Percentiles rank a stretch among this genome's conserved stretches.
Evolutionary conservation across 441 rosid species (phyloP).

Genomic region (Erysimum pusillum): DNA sequence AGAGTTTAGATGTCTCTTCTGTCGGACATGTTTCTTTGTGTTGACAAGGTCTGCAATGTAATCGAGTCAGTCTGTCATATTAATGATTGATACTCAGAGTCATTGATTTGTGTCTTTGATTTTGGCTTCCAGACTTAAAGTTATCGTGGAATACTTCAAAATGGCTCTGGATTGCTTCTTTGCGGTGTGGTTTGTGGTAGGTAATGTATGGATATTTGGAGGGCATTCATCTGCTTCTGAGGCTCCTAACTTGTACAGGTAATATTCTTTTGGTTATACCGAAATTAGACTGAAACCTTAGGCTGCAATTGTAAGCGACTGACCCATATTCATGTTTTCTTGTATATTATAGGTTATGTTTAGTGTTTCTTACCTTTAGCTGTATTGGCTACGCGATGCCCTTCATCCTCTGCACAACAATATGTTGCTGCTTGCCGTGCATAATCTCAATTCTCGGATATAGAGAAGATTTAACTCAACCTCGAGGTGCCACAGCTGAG

Average conservation of each 20-base stretch:
- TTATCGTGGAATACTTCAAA: constrained; percentile 88
- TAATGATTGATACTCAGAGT: constrained; percentile 10
- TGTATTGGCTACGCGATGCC: constrained; percentile 99
- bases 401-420: constrained; percentile 93
- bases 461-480: constrained; percentile 87
- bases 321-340: not conserved
- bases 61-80: not conserved
- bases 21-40: not conserved
- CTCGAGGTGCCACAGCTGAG: constrained; percentile 93
- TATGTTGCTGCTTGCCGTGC: constrained; percentile 97
- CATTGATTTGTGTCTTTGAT: constrained; percentile 26
- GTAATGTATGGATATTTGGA: constrained; percentile 98
- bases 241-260: constrained; percentile 99
- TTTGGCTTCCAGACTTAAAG: constrained; percentile 70
- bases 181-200: constrained; percentile 99
- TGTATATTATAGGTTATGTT: constrained; percentile 78
- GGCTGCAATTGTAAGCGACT: constrained; percentile 18
- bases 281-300: not conserved
- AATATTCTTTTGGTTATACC: not conserved
- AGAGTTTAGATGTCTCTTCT: not conserved
- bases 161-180: constrained; percentile 97
- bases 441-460: constrained; percentile 89
- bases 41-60: not conserved
- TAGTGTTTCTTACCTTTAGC: constrained; percentile 92
- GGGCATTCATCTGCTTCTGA: constrained; percentile 90